phyloP scores from a whole-genome alignment of 768 basidiomycete genomes.

The Xerocomellus amylosporus region DNA sequence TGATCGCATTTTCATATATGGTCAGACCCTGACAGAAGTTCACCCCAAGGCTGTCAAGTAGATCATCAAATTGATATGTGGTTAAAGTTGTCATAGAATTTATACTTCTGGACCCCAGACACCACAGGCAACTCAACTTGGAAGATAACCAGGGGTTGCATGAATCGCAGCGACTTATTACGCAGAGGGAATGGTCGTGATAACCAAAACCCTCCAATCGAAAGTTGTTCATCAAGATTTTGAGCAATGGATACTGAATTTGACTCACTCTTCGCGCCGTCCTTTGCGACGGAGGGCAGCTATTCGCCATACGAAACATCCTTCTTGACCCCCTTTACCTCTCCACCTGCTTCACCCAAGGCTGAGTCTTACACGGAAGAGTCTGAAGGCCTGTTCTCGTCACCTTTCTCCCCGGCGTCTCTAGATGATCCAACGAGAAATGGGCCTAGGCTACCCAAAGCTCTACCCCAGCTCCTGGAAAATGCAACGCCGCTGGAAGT shows the following conservation, averaged over 20 bases:
- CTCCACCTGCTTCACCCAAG: conserved; percentile 1
- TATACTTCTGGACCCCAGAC: not conserved
- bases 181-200: not conserved
- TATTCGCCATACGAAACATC: conserved; percentile 8
- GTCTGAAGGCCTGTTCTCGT: conserved; percentile 6
- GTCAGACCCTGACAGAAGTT: too few species aligned
- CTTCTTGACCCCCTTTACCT: conserved; percentile 9
- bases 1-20: too few species aligned
- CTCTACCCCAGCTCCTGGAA: conserved; percentile 22
- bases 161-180: not conserved
- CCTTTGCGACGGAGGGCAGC: not conserved
- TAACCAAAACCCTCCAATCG: not conserved
- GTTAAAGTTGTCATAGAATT: too few species aligned
- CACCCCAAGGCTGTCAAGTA: too few species aligned
- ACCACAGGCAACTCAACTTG: not conserved
- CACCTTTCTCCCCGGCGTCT: conserved; percentile 18
- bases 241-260: conserved; percentile 4
- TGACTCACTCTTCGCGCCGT: conserved; percentile 5
- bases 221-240: not conserved
- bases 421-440: conserved; percentile 20
- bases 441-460: conserved; percentile 16
- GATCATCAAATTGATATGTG: too few species aligned
- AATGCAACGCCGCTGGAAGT: conserved; percentile 22
- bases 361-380: not conserved
- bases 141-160: not conserved